phyloP scores from a whole-genome alignment of 2,329 filamentous ascomycete genomes.

The Aspergillus pseudoterreus region DNA sequence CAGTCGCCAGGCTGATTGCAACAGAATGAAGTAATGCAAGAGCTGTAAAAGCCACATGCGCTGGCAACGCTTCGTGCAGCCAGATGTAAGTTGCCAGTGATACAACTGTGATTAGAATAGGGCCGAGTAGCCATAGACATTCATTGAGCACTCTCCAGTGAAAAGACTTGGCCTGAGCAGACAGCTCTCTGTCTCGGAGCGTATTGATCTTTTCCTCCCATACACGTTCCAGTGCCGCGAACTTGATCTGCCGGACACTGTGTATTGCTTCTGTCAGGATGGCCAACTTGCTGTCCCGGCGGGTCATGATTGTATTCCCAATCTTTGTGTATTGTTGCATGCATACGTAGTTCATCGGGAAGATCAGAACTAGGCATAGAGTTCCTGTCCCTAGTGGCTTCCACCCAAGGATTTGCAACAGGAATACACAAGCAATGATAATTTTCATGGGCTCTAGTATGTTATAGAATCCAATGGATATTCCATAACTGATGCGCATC shows the following conservation, averaged over 20 bases:
- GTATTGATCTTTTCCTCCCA: conserved; percentile 69
- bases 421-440: background rate
- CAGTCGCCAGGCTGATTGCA: too few relatives aligned
- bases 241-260: conserved; percentile 81
- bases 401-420: background rate
- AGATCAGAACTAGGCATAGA: background rate
- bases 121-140: conserved; percentile 68
- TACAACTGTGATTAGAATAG: conserved; percentile 67
- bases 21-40: too few relatives aligned
- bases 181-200: conserved; percentile 64
- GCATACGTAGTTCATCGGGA: background rate
- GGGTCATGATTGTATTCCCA: background rate
- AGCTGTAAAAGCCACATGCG: too few relatives aligned
- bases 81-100: conserved; percentile 45
- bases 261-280: conserved; percentile 73
- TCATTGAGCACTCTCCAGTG: conserved; percentile 60
- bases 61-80: too few relatives aligned
- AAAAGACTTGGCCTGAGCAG: conserved; percentile 64
- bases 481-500: background rate
- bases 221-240: conserved; percentile 69
- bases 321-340: background rate
- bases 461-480: background rate
- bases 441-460: background rate
- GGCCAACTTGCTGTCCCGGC: conserved; percentile 42
- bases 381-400: background rate